Conservation (phyloP, 139 green algal species). For the Raphidocelis subcapitata region DNA sequence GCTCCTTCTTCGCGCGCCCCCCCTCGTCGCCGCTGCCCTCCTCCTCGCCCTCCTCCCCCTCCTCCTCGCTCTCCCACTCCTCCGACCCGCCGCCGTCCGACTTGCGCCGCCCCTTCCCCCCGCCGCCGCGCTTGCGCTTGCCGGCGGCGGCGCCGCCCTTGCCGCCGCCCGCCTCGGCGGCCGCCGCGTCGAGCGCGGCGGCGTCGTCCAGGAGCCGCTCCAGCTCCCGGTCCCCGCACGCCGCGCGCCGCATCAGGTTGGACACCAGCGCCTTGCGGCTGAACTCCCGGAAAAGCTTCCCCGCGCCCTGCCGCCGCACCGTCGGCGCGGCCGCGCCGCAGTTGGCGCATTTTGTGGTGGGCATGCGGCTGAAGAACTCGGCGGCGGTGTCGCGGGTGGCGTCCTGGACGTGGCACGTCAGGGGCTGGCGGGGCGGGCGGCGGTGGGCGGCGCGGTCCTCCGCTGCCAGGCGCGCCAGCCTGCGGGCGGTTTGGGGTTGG, state of each 20-base stretch:
- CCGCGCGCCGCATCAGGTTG: conserved; percentile 42
- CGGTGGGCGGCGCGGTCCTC: too few relatives aligned
- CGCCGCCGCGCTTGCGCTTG: background rate
- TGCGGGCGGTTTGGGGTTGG: too few relatives aligned
- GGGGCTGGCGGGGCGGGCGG: background rate
- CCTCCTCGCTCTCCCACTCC: conserved; percentile 3
- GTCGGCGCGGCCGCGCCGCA: conserved; percentile 57
- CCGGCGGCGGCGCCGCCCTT: too few relatives aligned
- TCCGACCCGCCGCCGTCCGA: background rate
- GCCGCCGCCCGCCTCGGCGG: background rate
- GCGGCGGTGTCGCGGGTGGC: conserved; percentile 48
- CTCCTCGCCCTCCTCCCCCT: conserved; percentile 30
- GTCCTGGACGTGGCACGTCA: conserved; percentile 24
- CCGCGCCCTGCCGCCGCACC: conserved; percentile 54
- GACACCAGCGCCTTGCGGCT: conserved; percentile 36
- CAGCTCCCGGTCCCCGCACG: background rate
- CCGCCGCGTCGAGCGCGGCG: background rate
- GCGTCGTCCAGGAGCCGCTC: background rate
- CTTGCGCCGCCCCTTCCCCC: conserved; percentile 17
- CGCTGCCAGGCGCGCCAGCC: too few relatives aligned
- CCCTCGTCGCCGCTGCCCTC: conserved; percentile 12
- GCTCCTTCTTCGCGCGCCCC: background rate
- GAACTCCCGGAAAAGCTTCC: conserved; percentile 50
- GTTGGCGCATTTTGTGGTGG: conserved; percentile 76
- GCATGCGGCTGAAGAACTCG: conserved; percentile 74